Percentiles rank a stretch among this genome's conserved stretches.
These are phyloP conservation scores for Globisporangium lucens DNA, from an alignment of 352 stramenopile species.

Conservation along the genomic window DNA sequence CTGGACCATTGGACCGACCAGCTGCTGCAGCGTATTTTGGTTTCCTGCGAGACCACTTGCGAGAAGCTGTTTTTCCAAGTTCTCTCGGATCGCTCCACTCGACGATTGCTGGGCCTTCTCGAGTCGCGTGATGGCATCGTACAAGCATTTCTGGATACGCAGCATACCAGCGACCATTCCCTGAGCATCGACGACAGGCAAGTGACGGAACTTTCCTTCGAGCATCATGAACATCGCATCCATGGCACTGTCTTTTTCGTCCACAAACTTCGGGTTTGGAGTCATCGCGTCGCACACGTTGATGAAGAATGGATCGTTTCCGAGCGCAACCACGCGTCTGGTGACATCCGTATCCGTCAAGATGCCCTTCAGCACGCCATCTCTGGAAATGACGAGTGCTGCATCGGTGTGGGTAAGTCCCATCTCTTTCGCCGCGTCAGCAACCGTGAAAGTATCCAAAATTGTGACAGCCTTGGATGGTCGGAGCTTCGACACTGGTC, in stretches of 20 bases:
- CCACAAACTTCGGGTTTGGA: slow-evolving; percentile 85
- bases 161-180: slow-evolving; percentile 94
- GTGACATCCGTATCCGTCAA: slow-evolving; percentile 93
- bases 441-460: slow-evolving; percentile 77
- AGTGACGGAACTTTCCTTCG: slow-evolving; percentile 93
- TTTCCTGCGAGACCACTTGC: slow-evolving; percentile 51
- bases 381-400: slow-evolving; percentile 89
- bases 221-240: slow-evolving; percentile 91
- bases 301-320: slow-evolving; percentile 84
- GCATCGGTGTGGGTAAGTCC: slow-evolving; percentile 88
- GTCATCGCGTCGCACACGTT: slow-evolving; percentile 86
- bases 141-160: slow-evolving; percentile 98
- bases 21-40: slow-evolving; percentile 61
- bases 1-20: slow-evolving; percentile 82
- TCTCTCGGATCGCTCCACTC: slow-evolving; percentile 65
- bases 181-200: slow-evolving; percentile 92
- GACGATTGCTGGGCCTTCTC: slow-evolving; percentile 88
- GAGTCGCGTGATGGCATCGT: slow-evolving; percentile 97
- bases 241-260: slow-evolving; percentile 87
- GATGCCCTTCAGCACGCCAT: slow-evolving; percentile 92
- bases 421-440: slow-evolving; percentile 90
- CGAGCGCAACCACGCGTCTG: slow-evolving; percentile 76
- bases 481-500: slow-evolving; percentile 85
- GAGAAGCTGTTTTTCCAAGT: slow-evolving; percentile 76
- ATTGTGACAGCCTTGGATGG: slow-evolving; percentile 91